phyloP scores from a whole-genome alignment of 2,329 filamentous ascomycete species.

The Penicillium sp. region DNA sequence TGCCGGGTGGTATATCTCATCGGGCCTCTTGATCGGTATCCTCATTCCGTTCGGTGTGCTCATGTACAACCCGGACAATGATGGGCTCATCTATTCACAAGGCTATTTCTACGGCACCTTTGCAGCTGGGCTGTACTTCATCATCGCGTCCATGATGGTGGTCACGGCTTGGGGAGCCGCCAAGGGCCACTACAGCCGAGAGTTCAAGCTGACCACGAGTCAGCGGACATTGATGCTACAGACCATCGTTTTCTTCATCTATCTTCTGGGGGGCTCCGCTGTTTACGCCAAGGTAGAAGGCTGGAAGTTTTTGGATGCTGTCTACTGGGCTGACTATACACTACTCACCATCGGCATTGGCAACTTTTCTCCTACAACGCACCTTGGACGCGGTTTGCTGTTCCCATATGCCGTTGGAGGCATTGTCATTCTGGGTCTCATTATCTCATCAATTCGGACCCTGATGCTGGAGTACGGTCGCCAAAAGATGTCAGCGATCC shows the following conservation, averaged over 20 bases:
- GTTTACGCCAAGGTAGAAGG: slow-evolving; percentile 38
- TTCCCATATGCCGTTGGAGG: slow-evolving; percentile 39
- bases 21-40: slow-evolving; percentile 54
- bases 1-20: slow-evolving; percentile 57
- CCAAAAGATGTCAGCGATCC: slow-evolving; percentile 34
- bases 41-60: slow-evolving; percentile 46
- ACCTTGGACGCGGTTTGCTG: slow-evolving; percentile 33
- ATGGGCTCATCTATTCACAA: slow-evolving; percentile 51
- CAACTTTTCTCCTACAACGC: slow-evolving; percentile 31
- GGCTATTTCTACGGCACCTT: slow-evolving; percentile 62
- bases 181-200: slow-evolving; percentile 53
- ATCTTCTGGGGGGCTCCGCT: slow-evolving; percentile 39
- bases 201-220: slow-evolving; percentile 56
- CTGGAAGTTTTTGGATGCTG: slow-evolving; percentile 36
- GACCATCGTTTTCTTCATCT: slow-evolving; percentile 42
- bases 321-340: slow-evolving; percentile 38
- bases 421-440: slow-evolving; percentile 35
- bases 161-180: slow-evolving; percentile 57
- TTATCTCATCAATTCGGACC: slow-evolving; percentile 36
- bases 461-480: slow-evolving; percentile 40
- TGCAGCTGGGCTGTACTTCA: slow-evolving; percentile 56
- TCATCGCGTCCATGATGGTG: slow-evolving; percentile 55
- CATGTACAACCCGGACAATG: slow-evolving; percentile 39
- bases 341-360: slow-evolving; percentile 38
- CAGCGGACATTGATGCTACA: slow-evolving; percentile 55